A percentile compares a stretch with the other conserved stretches of the same genome.
Conservation (phyloP, 2,329 filamentous ascomycete genomes). For the Blastomyces percursus region DNA sequence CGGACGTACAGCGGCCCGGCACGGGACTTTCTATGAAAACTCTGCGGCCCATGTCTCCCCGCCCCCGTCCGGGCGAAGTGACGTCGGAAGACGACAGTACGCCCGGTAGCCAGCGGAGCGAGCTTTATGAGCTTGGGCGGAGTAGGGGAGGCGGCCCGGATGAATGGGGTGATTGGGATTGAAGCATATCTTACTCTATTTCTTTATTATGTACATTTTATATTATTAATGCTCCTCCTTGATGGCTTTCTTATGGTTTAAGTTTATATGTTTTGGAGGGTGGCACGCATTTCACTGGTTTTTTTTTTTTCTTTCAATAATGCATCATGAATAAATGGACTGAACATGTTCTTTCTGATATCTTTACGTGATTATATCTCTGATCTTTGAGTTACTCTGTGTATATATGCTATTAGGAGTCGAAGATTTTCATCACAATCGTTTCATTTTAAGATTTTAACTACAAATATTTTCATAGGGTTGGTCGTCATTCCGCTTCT, state of each 20-base stretch:
- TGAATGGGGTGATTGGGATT: slow-evolving; percentile 35
- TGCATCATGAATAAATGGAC: not conserved
- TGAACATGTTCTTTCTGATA: not conserved
- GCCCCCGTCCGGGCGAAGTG: slow-evolving; percentile 26
- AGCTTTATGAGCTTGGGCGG: slow-evolving; percentile 5
- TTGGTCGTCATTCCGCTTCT: not conserved
- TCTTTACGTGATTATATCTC: not conserved
- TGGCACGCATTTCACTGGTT: not conserved
- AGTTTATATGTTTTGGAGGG: not conserved
- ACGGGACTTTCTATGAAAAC: slow-evolving; percentile 37
- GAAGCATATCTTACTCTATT: slow-evolving; percentile 7
- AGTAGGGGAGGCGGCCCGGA: slow-evolving; percentile 17
- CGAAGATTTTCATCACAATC: not conserved
- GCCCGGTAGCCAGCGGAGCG: not conserved
- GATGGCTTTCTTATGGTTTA: not conserved
- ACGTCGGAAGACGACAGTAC: slow-evolving; percentile 23
- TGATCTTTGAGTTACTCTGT: not conserved
- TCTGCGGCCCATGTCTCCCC: slow-evolving; percentile 30
- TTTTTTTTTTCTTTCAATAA: not conserved
- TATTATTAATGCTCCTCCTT: not conserved
- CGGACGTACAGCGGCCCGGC: slow-evolving; percentile 21
- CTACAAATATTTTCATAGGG: too few species aligned
- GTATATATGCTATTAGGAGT: not conserved
- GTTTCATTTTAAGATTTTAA: not conserved
- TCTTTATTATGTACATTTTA: not conserved